Base-by-base conservation (phyloP, 768 basidiomycete species). In the Tricholoma matsutake region DNA sequence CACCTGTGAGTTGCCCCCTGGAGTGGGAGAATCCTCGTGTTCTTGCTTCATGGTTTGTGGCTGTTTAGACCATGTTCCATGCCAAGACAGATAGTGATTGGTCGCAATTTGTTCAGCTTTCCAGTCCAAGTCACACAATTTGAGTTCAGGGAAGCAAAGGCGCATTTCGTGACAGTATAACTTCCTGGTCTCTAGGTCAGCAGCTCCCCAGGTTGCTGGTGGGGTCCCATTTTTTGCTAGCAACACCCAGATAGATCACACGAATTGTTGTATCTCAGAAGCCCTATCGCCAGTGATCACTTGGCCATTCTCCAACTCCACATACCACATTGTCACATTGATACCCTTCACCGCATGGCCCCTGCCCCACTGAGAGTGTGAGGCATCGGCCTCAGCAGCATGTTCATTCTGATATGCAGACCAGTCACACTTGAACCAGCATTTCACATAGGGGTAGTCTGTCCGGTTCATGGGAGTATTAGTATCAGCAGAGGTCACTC, bases 21-120 rank as follows among this genome's bases (percentile, higher is more conserved):
- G n/a, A n/a, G n/a, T n/a, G n/a, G n/a, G n/a, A n/a, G n/a, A n/a
- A n/a, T n/a, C n/a, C n/a, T n/a, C n/a, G n/a, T n/a, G n/a, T n/a
- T n/a, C n/a, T n/a, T n/a, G n/a, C n/a, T n/a, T n/a, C n/a, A n/a
- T n/a, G n/a, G n/a, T n/a, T n/a, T n/a, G n/a, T n/a, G n/a, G n/a
- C n/a, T n/a, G n/a, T n/a, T n/a, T n/a, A n/a, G n/a, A n/a, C 29
- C 20, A 31, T 6, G 7, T 34, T 13, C n/a, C 29, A 6, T 60
- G 32, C 65, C 67, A 68, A 2, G 63, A 63, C 3, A 65, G 56
- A 45, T 68, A 68, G 41, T 63, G 56, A 20, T 55, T 43, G 3
- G 62, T 66, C n/a, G 62, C 65, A n/a, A 65, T 49, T 49, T 57
- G 53, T 18, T 65, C 63, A 1, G 61, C 60, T 60, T 69, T 69